Percentiles rank a stretch among this genome's conserved stretches.
phyloP scores from a whole-genome alignment of 495 filamentous ascomycete species.

The Aspergillus carlsbadensis region DNA sequence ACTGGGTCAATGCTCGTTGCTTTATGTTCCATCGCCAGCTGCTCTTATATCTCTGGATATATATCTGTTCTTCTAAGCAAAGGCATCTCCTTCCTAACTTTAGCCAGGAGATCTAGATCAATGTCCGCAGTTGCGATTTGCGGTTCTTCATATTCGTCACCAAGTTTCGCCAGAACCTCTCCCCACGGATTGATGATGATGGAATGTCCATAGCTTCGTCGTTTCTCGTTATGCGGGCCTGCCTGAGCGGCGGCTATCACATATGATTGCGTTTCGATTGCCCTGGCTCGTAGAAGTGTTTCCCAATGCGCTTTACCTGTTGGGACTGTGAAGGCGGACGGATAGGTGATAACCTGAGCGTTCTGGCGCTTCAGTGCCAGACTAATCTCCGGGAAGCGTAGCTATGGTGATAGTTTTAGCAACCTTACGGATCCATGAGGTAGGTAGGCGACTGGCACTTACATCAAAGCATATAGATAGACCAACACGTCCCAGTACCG shows the following conservation, averaged over 20 bases:
- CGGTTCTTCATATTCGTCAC: constrained; percentile 48
- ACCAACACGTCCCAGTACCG: constrained; percentile 70
- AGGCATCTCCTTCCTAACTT: constrained; percentile 62
- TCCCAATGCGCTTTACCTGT: constrained; percentile 90
- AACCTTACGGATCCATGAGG: neutral
- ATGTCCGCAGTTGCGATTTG: constrained; percentile 53
- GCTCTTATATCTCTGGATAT: constrained; percentile 54
- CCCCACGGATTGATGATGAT: constrained; percentile 92
- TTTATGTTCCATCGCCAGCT: neutral
- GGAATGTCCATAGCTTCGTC: constrained; percentile 83
- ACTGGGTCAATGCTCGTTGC: neutral
- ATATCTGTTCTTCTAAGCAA: constrained; percentile 61
- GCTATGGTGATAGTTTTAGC: constrained; percentile 22
- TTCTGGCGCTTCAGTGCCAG: constrained; percentile 63
- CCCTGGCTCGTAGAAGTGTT: constrained; percentile 70
- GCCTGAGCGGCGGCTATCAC: constrained; percentile 87
- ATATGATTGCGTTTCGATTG: constrained; percentile 87
- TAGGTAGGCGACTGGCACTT: constrained; percentile 15
- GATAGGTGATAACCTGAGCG: constrained; percentile 81
- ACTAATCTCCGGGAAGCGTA: constrained; percentile 79
- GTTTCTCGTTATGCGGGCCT: constrained; percentile 73
- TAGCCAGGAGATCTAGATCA: constrained; percentile 48
- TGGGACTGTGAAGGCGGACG: constrained; percentile 85
- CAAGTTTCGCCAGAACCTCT: constrained; percentile 63
- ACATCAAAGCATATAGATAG: constrained; percentile 88